Evolutionary conservation across 163 green algal genomes (phyloP), one percentile per base, ranked within the genome.

Genomic region (Chlorella variabilis): DNA sequence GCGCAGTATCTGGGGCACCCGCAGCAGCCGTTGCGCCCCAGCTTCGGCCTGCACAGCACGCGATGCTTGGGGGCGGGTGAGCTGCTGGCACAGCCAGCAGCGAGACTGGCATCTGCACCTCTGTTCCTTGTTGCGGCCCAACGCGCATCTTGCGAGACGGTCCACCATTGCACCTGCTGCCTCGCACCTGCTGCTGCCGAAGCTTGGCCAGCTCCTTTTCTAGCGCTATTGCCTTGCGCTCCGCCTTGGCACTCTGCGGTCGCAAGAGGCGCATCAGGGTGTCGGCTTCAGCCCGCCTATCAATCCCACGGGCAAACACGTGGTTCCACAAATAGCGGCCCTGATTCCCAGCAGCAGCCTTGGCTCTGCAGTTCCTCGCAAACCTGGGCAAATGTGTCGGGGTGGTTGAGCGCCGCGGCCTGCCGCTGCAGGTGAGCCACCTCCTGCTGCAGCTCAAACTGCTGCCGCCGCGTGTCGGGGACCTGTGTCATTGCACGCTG

Each of bases 221-320:
- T 8, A 78, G 73, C 0, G 80, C 85, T 20, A 89, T 86, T 4
- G 85, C 85, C 58, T 79, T 90, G 11, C 87, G 82, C 42, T 91
- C 85, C 7, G 68, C 76, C 65, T 87, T 88, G 36, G 85, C 84
- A n/a, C 78, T 86, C 65, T 85, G 73, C 36, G 23, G 2, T 42
- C 18, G 18, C 27, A 38, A 20, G 33, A 27, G 51, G 4, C 39
- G 15, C 36, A 59, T 33, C 48, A 33, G 34, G 34, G 33, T 20
- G 63, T 34, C 5, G 2, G 61, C 17, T 13, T 23, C n/a, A n/a
- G n/a, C n/a, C n/a, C n/a, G n/a, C n/a, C n/a, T n/a, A n/a, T n/a
- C n/a, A n/a, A n/a, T n/a, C n/a, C n/a, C n/a, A n/a, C n/a, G n/a
- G n/a, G n/a, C n/a, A n/a, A n/a, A n/a, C n/a, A n/a, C n/a, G n/a